phyloP scores from a whole-genome alignment of 139 green algal genomes.

The Haematococcus sp. region DNA sequence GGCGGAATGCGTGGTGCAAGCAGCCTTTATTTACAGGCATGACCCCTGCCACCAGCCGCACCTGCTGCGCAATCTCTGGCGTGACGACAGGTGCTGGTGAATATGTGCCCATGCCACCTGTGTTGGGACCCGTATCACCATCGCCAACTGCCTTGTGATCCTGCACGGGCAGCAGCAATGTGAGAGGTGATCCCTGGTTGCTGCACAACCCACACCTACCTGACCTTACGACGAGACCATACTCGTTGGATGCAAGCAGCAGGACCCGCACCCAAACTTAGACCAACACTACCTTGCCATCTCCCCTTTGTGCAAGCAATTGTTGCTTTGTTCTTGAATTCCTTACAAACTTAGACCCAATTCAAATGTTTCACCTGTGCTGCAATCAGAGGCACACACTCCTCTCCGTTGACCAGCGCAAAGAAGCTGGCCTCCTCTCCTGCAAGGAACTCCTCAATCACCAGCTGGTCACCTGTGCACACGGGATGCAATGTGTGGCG shows the following conservation, averaged over 20 bases:
- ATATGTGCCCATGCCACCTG: constrained; percentile 98
- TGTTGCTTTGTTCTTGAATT: too few relatives aligned
- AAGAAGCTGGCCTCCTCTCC: constrained; percentile 98
- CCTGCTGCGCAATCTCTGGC: constrained; percentile 59
- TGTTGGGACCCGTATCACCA: constrained; percentile 96
- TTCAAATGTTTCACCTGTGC: constrained; percentile 48
- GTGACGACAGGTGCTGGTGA: constrained; percentile 94
- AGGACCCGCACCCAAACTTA: not conserved
- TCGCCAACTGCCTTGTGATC: constrained; percentile 96
- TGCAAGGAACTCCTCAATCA: constrained; percentile 95
- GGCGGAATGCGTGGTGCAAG: too few relatives aligned
- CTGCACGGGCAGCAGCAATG: constrained; percentile 45
- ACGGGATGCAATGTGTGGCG: too few relatives aligned
- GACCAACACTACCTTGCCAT: not conserved
- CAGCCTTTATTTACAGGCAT: too few relatives aligned
- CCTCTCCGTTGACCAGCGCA: constrained; percentile 87
- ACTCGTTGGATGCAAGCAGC: too few relatives aligned
- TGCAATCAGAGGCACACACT: constrained; percentile 65
- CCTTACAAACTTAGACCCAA: too few relatives aligned
- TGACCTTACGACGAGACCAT: too few relatives aligned
- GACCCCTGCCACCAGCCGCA: too few relatives aligned
- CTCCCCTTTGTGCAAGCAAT: too few relatives aligned
- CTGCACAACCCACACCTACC: not conserved
- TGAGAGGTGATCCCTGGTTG: not conserved
- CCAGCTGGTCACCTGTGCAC: constrained; percentile 65